Conservation (phyloP, 257 asterid genomes). For the Eucommia ulmoides region DNA sequence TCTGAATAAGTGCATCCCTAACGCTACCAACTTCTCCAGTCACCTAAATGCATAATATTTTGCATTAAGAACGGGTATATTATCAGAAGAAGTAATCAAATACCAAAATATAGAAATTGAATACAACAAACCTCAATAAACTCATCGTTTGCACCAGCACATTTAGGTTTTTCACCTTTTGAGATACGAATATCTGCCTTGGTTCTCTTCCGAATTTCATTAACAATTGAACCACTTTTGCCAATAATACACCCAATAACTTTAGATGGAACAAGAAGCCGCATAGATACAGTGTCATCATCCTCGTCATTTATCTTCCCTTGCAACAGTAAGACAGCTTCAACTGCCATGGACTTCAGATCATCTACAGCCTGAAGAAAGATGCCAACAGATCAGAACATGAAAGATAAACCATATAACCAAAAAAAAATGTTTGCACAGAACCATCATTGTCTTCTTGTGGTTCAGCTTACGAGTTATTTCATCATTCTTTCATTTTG, state of each 20-base stretch:
- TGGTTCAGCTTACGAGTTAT: too few relatives aligned
- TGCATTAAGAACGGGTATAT: conserved; percentile 1
- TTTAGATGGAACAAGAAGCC: conserved; percentile 77
- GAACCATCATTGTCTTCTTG: too few relatives aligned
- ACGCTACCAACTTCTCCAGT: conserved; percentile 57
- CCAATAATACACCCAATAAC: conserved; percentile 93
- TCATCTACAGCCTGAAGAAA: conserved; percentile 57
- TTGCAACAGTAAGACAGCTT: conserved; percentile 82
- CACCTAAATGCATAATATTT: conserved; percentile 33
- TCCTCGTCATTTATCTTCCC: conserved; percentile 80
- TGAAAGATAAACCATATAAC: not conserved
- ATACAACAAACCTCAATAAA: conserved; percentile 64
- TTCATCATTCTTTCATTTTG: not conserved
- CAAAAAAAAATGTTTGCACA: too few relatives aligned
- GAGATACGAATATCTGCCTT: conserved; percentile 79
- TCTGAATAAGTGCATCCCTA: conserved; percentile 90
- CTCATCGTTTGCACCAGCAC: conserved; percentile 61
- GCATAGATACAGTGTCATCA: conserved; percentile 46
- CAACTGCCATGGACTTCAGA: conserved; percentile 81
- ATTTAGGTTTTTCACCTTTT: conserved; percentile 69
- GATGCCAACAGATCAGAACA: not conserved
- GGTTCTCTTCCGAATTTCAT: conserved; percentile 83
- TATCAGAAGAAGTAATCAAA: not conserved
- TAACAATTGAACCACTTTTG: conserved; percentile 72
- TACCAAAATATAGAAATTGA: conserved; percentile 1